Percentiles rank a stretch among this genome's conserved stretches.
phyloP scores from a whole-genome alignment of 2,329 filamentous ascomycete genomes.

The Trichoderma gracile region DNA sequence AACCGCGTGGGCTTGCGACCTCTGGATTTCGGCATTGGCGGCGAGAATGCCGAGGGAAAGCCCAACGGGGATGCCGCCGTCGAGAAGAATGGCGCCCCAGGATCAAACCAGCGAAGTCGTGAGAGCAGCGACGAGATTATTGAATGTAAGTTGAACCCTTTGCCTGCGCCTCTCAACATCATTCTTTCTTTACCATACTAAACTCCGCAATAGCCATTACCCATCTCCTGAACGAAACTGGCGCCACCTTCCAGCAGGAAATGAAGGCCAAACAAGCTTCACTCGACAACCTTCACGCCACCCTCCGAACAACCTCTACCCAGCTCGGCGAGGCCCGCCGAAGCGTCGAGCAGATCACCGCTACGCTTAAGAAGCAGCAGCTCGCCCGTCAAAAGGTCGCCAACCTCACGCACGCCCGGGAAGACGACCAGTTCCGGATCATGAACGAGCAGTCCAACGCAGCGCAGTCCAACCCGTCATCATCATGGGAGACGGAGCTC shows the following conservation, averaged over 20 bases:
- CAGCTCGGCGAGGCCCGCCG: constrained; percentile 76
- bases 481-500: constrained; percentile 57
- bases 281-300: constrained; percentile 78
- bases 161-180: not conserved
- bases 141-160: constrained; percentile 68
- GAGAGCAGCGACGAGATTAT: constrained; percentile 81
- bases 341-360: constrained; percentile 68
- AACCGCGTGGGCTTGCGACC: constrained; percentile 88
- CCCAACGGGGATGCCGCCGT: constrained; percentile 46
- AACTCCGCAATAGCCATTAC: constrained; percentile 64
- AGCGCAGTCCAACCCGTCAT: constrained; percentile 48
- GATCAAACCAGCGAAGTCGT: constrained; percentile 57
- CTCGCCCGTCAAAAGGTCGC: constrained; percentile 69
- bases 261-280: constrained; percentile 80
- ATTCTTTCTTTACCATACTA: not conserved
- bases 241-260: constrained; percentile 76
- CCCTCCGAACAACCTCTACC: constrained; percentile 77
- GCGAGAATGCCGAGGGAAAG: constrained; percentile 54
- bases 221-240: constrained; percentile 75
- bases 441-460: constrained; percentile 45
- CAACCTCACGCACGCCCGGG: constrained; percentile 74
- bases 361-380: constrained; percentile 63
- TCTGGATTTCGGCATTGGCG: constrained; percentile 90
- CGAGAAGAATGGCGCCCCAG: constrained; percentile 48
- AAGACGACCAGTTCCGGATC: constrained; percentile 63